These are phyloP conservation scores for Exserohilum turcica DNA, from an alignment of 2,329 filamentous ascomycete genomes.

Conservation along the genomic window DNA sequence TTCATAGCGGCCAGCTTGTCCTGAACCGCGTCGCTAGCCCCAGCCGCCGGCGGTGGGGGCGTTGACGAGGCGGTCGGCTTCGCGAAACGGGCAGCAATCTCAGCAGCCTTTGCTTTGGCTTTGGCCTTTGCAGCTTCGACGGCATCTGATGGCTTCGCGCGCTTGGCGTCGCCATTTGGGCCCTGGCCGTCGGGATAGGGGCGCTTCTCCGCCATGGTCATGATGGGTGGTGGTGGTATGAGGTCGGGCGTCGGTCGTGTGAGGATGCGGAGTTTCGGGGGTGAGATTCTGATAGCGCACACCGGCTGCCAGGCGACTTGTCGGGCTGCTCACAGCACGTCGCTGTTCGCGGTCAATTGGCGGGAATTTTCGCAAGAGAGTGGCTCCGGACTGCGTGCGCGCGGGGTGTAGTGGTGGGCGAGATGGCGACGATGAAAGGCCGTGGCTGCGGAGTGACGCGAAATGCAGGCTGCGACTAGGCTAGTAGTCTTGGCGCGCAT, in stretches of 20 bases:
- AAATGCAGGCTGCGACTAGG: constrained; percentile 10
- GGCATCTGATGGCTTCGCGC: constrained; percentile 46
- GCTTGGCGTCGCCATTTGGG: constrained; percentile 41
- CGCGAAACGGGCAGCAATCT: constrained; percentile 42
- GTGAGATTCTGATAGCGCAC: constrained; percentile 8
- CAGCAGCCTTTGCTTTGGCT: constrained; percentile 42
- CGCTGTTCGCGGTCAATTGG: neutral
- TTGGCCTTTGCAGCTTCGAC: constrained; percentile 42
- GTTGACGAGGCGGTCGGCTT: constrained; percentile 24
- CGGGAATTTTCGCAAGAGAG: neutral
- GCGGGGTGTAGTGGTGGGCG: constrained; percentile 2
- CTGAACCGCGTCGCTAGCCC: constrained; percentile 21
- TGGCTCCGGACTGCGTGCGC: neutral
- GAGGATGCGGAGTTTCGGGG: constrained; percentile 7
- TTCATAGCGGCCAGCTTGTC: constrained; percentile 38
- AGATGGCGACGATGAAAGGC: constrained; percentile 7
- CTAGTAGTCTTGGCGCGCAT: constrained; percentile 21
- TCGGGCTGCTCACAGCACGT: neutral
- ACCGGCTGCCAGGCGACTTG: neutral
- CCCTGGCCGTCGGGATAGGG: constrained; percentile 45
- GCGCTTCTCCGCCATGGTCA: constrained; percentile 52
- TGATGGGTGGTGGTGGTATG: constrained; percentile 7
- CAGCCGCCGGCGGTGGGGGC: constrained; percentile 19
- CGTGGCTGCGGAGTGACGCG: constrained; percentile 23
- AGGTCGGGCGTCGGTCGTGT: neutral